Evolutionary conservation across 176 grass and related monocot species (phyloP).

Genomic region (Musa acuminata): DNA sequence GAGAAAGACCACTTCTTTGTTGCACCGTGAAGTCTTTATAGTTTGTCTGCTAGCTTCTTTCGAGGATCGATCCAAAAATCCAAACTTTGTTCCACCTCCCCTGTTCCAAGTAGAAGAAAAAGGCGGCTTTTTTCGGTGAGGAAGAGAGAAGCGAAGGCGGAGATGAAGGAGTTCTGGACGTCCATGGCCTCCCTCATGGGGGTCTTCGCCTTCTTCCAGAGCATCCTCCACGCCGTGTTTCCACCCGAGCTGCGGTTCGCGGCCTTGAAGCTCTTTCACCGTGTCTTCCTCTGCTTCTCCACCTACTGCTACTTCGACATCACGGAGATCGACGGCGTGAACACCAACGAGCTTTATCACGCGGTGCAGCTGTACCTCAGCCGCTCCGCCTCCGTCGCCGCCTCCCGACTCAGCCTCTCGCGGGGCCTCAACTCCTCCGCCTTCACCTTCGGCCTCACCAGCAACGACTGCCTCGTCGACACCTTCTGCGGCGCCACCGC

Average conservation of each 20-base stretch:
- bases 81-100: neutral
- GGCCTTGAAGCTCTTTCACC: conserved; percentile 31
- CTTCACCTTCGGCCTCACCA: conserved; percentile 77
- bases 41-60: neutral
- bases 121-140: neutral
- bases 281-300: conserved; percentile 39
- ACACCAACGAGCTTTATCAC: conserved; percentile 85
- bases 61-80: neutral
- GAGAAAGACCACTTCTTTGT: no score
- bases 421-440: conserved; percentile 58
- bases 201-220: conserved; percentile 61
- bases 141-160: neutral
- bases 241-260: conserved; percentile 57
- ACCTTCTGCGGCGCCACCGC: conserved; percentile 42
- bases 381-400: conserved; percentile 37
- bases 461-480: conserved; percentile 63
- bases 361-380: conserved; percentile 88
- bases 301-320: conserved; percentile 84
- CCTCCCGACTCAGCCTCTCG: conserved; percentile 42
- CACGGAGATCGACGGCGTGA: conserved; percentile 70
- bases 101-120: no score
- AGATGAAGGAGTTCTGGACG: conserved; percentile 77
- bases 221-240: conserved; percentile 45
- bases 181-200: conserved; percentile 69
- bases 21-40: no score